Percentiles rank a stretch among this genome's conserved stretches.
Evolutionary conservation across 345 rosid genomes (phyloP).

Genomic region (Lepidium sativum): DNA sequence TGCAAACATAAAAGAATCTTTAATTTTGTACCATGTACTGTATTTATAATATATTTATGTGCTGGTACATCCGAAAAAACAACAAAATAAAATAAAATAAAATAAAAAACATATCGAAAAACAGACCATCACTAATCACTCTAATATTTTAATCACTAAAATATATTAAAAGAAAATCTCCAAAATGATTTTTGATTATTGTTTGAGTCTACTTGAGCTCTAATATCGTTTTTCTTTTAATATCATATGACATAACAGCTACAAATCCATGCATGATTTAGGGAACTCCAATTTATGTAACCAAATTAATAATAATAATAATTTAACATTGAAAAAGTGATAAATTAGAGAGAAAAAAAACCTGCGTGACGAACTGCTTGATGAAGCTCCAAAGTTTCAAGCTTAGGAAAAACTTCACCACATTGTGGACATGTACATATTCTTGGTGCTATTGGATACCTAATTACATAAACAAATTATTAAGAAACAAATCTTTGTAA

Average conservation of each 20-base stretch:
- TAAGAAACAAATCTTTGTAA: neutral
- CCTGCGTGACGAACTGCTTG: constrained; percentile 87
- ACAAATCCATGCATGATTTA: too few relatives aligned
- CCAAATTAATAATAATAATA: neutral
- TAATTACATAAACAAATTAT: constrained; percentile 7
- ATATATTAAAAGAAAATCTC: neutral
- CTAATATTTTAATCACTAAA: neutral
- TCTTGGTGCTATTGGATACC: constrained; percentile 56
- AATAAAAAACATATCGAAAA: neutral
- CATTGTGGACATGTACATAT: constrained; percentile 59
- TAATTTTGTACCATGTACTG: neutral
- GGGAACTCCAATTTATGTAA: too few relatives aligned
- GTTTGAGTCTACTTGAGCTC: neutral
- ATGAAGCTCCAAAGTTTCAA: constrained; percentile 73
- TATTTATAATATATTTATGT: neutral
- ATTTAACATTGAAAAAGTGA: neutral
- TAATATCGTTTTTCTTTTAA: too few relatives aligned
- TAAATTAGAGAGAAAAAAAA: neutral
- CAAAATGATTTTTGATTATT: neutral
- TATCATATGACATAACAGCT: neutral
- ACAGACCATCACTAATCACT: neutral
- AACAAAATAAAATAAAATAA: neutral
- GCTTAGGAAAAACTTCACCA: constrained; percentile 70
- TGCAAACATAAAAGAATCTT: neutral
- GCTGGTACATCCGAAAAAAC: neutral